Percentiles rank a stretch among this genome's conserved stretches.
phyloP scores from a whole-genome alignment of 495 filamentous ascomycete genomes.

The Podospora pseudoanserina region DNA sequence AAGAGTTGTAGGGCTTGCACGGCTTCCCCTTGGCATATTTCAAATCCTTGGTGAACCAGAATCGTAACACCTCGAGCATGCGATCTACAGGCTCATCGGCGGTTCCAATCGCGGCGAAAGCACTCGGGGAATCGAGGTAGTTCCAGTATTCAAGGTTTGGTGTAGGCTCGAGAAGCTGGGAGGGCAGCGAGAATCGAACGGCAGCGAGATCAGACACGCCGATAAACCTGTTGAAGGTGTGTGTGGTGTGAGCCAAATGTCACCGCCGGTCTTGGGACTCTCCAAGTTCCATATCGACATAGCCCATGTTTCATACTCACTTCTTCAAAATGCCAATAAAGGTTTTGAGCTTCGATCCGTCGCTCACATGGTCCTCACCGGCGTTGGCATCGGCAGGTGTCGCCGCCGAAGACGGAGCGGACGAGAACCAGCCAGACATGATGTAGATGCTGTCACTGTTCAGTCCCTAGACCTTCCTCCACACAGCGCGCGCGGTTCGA shows the following conservation, averaged over 20 bases:
- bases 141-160: conserved; percentile 99
- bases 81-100: conserved; percentile 86
- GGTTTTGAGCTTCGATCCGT: conserved; percentile 77
- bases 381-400: conserved; percentile 11
- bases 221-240: conserved; percentile 61
- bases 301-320: conserved; percentile 43
- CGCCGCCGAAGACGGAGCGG: conserved; percentile 16
- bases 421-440: conserved; percentile 15
- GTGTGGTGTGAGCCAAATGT: conserved; percentile 7
- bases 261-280: background rate
- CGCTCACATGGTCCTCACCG: conserved; percentile 63
- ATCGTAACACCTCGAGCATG: conserved; percentile 87
- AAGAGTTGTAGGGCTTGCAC: conserved; percentile 98
- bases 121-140: conserved; percentile 92
- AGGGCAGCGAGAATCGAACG: conserved; percentile 91
- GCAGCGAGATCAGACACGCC: conserved; percentile 93
- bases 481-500: background rate
- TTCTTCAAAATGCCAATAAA: conserved; percentile 79
- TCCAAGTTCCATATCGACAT: background rate
- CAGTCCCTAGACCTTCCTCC: background rate
- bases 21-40: conserved; percentile 99
- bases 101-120: conserved; percentile 93
- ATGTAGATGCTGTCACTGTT: background rate
- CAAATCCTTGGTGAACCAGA: conserved; percentile 98
- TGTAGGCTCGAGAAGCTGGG: conserved; percentile 90